Evolutionary conservation across 2,329 filamentous ascomycete species (phyloP), one percentile per base, ranked within the genome.

Genomic region (Nemania sp.): DNA sequence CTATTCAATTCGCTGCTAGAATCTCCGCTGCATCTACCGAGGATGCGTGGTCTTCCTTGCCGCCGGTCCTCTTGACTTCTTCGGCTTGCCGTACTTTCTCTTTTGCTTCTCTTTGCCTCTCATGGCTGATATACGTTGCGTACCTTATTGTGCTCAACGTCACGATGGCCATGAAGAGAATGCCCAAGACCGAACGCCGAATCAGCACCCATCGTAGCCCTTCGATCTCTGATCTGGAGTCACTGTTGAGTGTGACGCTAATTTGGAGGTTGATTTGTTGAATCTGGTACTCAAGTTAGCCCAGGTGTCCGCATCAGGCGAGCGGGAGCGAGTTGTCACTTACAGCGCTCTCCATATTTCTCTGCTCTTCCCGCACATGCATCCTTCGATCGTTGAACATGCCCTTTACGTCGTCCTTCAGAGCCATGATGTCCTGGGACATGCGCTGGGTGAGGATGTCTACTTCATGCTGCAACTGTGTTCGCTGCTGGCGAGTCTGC

Each of bases 231-330:
- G 89, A 93, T 70, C 93, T 92, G 42, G 89, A 86, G 71, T 97
- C 94, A 58, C 90, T 94, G 70, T 91, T 95, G 37, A 99, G 80
- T 34, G 84, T 81, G 26, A 96, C 91, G 19, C 90, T 95, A 71
- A 99, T 97, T 70, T 96, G 94, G 74, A 97, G 96, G 73, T 93
- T 96, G 63, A 97, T 81, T 75, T 96, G 89, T 78, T 97, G 92
- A 59, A 96, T 92, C 80, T 90, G 65, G 20, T 19, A 22, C 4
- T 3, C 31, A 20, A 20, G 37, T 42, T 47, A 58, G 54, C 31
- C 3, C 22, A 34, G 17, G 28, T 51, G 37, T 14, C 20, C 23
- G 33, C 14, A 50, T 2, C 6, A 1, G 37, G 5, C 31, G 14
- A 15, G 9, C 8, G n/a, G 23, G 55, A 7, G 28, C 48, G 51